Evolutionary conservation across 129 eudicot species (phyloP).

Genomic region (Chrysanthemum seticuspe): DNA sequence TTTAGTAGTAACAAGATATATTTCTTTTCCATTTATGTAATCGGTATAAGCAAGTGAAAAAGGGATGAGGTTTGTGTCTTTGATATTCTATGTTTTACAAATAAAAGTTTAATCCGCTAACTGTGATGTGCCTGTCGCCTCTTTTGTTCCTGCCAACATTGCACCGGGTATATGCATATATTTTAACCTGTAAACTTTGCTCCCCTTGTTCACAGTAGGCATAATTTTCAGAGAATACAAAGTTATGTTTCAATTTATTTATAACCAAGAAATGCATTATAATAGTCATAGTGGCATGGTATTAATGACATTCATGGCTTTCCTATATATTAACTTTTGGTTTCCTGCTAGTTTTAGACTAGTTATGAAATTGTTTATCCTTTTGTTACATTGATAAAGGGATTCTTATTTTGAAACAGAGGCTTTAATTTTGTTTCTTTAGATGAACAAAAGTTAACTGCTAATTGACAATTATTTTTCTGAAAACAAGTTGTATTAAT

Average conservation of each 20-base stretch:
- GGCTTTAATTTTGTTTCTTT: neutral
- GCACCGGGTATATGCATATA: neutral
- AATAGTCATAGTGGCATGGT: slow-evolving; percentile 1
- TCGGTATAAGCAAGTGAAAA: neutral
- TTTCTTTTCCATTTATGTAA: slow-evolving; percentile 1
- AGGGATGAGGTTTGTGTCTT: neutral
- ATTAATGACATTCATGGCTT: slow-evolving; percentile 4
- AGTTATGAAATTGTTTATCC: neutral
- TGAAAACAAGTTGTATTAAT: slow-evolving; percentile 15
- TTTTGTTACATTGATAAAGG: neutral
- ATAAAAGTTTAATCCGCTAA: neutral
- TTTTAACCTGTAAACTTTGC: neutral
- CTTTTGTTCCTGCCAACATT: neutral
- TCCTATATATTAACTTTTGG: neutral
- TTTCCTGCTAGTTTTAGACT: slow-evolving; percentile 15
- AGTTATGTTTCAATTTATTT: neutral
- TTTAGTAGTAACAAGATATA: slow-evolving; percentile 6
- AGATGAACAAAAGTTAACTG: slow-evolving; percentile 6
- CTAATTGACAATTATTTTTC: slow-evolving; percentile 9
- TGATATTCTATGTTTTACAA: neutral
- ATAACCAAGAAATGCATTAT: slow-evolving; percentile 6
- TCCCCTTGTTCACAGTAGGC: neutral
- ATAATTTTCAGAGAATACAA: neutral
- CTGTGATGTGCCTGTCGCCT: slow-evolving; percentile 5
- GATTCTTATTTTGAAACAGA: slow-evolving; percentile 5